Evolutionary conservation across 345 rosid species (phyloP).

Genomic region (Eucalyptus tenuipes): DNA sequence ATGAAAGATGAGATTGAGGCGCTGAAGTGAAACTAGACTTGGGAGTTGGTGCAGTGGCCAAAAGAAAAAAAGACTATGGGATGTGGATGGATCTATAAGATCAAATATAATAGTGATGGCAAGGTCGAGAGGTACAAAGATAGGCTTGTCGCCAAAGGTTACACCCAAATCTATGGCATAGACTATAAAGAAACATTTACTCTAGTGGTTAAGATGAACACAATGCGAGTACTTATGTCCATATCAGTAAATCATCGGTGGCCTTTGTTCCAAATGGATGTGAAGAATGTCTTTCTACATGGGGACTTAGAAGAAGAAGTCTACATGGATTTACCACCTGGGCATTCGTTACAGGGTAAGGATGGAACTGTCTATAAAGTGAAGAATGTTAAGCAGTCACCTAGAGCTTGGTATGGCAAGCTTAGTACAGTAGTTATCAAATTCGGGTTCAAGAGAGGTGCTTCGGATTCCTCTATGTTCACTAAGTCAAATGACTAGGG

Average conservation of each 20-base stretch:
- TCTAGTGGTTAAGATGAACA: neutral
- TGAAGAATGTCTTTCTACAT: neutral
- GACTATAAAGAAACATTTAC: neutral
- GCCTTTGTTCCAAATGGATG: neutral
- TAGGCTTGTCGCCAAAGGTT: neutral
- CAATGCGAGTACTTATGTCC: neutral
- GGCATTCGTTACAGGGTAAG: neutral
- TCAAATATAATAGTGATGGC: neutral
- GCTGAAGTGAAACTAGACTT: neutral
- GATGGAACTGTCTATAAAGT: neutral
- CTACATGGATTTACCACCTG: neutral
- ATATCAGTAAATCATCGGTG: neutral
- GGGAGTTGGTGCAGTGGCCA: neutral
- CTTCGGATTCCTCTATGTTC: neutral
- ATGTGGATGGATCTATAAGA: neutral
- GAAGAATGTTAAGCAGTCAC: neutral
- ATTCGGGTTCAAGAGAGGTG: neutral
- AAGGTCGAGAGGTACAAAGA: neutral
- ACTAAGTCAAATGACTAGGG: too few relatives aligned
- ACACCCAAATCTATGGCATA: neutral
- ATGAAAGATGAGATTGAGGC: neutral
- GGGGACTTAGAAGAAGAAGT: neutral
- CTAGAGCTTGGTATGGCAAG: neutral
- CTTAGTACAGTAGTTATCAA: neutral
- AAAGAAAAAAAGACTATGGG: neutral